Evolutionary conservation across 192 early-diverging fungal genomes (phyloP).

Genomic region (Geranomyces variabilis): DNA sequence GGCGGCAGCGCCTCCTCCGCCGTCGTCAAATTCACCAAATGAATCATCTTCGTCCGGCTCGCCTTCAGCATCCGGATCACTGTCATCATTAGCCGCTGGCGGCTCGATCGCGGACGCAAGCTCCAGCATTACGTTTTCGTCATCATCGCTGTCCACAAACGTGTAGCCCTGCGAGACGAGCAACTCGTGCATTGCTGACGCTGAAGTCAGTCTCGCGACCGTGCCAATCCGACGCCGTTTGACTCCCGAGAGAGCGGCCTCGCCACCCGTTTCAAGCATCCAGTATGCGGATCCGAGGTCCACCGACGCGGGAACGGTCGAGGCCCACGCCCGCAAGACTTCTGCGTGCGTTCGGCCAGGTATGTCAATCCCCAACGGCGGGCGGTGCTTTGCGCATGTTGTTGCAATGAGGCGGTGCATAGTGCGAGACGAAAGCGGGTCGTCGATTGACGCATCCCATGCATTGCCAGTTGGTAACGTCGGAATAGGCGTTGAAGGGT

Average conservation of each 20-base stretch:
- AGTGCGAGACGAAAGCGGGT: neutral
- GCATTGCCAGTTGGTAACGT: neutral
- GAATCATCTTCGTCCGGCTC: too few species aligned
- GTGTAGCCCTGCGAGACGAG: too few species aligned
- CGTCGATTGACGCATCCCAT: neutral
- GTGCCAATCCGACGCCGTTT: too few species aligned
- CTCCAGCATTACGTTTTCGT: too few species aligned
- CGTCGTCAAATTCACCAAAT: too few species aligned
- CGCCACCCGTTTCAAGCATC: conserved; percentile 7
- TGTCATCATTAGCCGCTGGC: too few species aligned
- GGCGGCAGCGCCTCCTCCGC: too few species aligned
- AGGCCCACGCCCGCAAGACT: neutral
- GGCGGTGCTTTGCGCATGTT: neutral
- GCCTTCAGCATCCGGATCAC: too few species aligned
- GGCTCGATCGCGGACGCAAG: too few species aligned
- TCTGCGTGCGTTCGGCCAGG: neutral
- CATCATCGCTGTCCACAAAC: too few species aligned
- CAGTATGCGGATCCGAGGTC: conserved; percentile 8
- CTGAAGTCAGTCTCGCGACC: too few species aligned
- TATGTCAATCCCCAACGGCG: neutral
- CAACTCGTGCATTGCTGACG: too few species aligned
- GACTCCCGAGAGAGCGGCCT: neutral
- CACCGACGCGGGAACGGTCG: conserved; percentile 11
- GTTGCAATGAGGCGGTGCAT: neutral
- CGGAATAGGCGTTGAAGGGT: neutral